These are phyloP conservation scores for Talaromyces thailandensis DNA, from an alignment of 495 filamentous ascomycete genomes.

Conservation along the genomic window DNA sequence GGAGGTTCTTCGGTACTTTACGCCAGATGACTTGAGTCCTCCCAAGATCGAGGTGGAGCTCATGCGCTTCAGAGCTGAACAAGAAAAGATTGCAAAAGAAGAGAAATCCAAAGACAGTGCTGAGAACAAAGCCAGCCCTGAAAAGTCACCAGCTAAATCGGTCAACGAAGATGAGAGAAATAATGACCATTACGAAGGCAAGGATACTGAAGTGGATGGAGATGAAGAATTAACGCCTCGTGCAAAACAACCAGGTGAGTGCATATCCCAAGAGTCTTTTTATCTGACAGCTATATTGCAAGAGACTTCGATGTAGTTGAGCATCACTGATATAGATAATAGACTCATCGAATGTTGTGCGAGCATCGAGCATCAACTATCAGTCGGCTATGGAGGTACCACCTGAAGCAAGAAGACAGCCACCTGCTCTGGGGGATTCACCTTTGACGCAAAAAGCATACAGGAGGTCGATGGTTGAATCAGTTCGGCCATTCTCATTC, in stretches of 20 bases:
- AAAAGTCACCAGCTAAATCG: not conserved
- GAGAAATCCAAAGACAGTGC: not conserved
- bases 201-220: not conserved
- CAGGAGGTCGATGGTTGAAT: not conserved
- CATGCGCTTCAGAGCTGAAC: not conserved
- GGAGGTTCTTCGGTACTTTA: not conserved
- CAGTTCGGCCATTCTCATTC: not conserved
- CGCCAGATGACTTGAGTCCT: slow-evolving; percentile 3
- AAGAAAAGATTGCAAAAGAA: not conserved
- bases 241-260: not conserved
- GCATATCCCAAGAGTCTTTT: not conserved
- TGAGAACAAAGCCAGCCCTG: not conserved
- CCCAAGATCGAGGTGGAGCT: not conserved
- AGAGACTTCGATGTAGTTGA: not conserved
- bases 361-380: not conserved
- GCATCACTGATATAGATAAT: not conserved
- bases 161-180: not conserved
- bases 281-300: not conserved
- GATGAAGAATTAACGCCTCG: not conserved
- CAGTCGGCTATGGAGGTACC: not conserved
- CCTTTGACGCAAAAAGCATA: not conserved
- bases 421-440: not conserved
- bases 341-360: not conserved
- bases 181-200: not conserved
- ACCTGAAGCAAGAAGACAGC: not conserved